Evolutionary conservation across 371 early-diverging fungal species (phyloP), one percentile per base, ranked within the genome.

Genomic region (Gilbertella persicaria): DNA sequence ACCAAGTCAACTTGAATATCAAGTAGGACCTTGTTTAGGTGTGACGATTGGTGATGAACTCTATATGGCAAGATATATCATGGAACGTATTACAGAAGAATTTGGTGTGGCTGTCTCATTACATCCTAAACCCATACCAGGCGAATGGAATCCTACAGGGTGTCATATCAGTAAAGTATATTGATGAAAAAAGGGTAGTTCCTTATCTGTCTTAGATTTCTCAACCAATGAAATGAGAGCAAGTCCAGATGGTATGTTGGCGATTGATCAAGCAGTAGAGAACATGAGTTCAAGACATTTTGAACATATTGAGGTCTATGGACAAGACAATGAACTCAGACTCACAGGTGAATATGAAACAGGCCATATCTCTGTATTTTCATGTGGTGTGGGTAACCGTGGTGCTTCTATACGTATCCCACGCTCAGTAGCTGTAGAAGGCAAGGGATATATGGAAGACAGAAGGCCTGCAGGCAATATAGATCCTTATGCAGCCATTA

Each of bases 361-460:
- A 20, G 80, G 78, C 42, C 73, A 78, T 52, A 80, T 80, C 39
- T 51, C 55, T 24, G 68, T 67, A 2, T 80, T 80, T 53, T 67
- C 68, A 0, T 74, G 57, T 50, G 80, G 80, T 21, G 64, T 78
- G 6, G 80, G 74, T 17, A 70, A 80, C 50, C 64, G 80, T 28
- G 80, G 80, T 13, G 75, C 76, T 2, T 78, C 78, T 20, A 80
- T 80, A 39, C 73, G 80, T 45, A 80, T 80, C 50, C 77, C 79
- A 9, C 55, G 73, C 38, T 69, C 61, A 21, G 75, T 75, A 5
- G 71, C 71, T 21, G 55, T 66, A 33, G 57, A 61, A 42, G 79
- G 79, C 16, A 69, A 67, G 45, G 79, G 79, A 7, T 78, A 78
- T 47, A 53, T 75, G 50, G 79, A 78, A 58, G 79, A 78, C 48